Evolutionary conservation across 805 yeast genomes (phyloP).

Genomic region (Phaffomyces thermotolerans): DNA sequence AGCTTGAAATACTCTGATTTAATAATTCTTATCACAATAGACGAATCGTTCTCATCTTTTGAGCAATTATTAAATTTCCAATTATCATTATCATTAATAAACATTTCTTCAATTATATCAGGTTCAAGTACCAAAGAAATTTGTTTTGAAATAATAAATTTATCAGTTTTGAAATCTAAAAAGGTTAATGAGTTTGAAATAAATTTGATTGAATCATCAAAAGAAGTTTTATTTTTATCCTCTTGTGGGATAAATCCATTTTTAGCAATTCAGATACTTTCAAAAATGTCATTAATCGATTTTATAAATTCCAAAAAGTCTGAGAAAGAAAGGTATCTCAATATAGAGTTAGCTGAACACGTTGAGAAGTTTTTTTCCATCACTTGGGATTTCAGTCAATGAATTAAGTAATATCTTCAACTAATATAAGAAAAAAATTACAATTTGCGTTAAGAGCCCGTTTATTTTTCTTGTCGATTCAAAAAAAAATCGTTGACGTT

Average conservation of each 20-base stretch:
- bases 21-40: slow-evolving; percentile 5
- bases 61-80: slow-evolving; percentile 11
- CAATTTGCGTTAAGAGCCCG: too few relatives aligned
- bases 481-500: too few relatives aligned
- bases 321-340: too few relatives aligned
- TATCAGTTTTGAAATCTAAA: background rate
- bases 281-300: slow-evolving; percentile 2
- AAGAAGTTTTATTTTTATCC: slow-evolving; percentile 5
- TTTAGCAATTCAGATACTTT: slow-evolving; percentile 5
- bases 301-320: background rate
- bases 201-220: background rate
- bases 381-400: too few relatives aligned
- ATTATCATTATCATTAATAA: slow-evolving; percentile 11
- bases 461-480: too few relatives aligned
- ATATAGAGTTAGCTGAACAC: too few relatives aligned
- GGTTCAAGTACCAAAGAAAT: background rate
- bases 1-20: slow-evolving; percentile 3
- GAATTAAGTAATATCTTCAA: too few relatives aligned
- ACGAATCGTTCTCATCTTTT: background rate
- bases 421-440: too few relatives aligned
- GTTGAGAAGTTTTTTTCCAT: too few relatives aligned
- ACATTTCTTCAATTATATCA: slow-evolving; percentile 1
- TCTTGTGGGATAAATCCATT: slow-evolving; percentile 16
- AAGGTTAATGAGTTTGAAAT: background rate
- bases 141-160: slow-evolving; percentile 6